Evolutionary conservation across 2,329 filamentous ascomycete species (phyloP), one percentile per base, ranked within the genome.

Genomic region (Phyllosticta capitalensis): DNA sequence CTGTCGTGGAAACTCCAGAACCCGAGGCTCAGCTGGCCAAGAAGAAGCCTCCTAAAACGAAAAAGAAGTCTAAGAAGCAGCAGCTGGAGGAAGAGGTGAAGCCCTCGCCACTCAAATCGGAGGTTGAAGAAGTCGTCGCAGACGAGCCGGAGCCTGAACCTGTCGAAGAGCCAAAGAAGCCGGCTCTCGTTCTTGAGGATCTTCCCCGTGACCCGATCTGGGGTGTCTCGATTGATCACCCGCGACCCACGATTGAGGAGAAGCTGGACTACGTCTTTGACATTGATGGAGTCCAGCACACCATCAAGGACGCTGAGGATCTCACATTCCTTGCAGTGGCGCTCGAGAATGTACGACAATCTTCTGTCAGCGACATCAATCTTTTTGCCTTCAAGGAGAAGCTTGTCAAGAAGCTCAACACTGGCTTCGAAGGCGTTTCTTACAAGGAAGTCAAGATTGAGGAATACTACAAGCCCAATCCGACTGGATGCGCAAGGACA

Each of bases 401-500:
- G 66, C 81, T 87, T 65, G 84, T 88, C 74, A 89, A 89, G 70
- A 77, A 83, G 49, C 80, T 88, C 63, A 88, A 88, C 70, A 79
- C 78, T 45, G 76, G 78, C 54, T 74, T 79, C 55, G 73, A 74
- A 64, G 84, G 84, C 7, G 74, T 79, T n/a, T 76, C 79, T 21
- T 77, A 76, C 52, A 74, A 75, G 20, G 75, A 78, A 62, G 78
- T 81, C 24, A 78, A 77, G 64, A 85, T 87, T 61, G 74, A 81
- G 63, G 84, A 84, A 48, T 86, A 87, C 68, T 97, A 96, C 69
- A 89, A 96, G 49, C 85, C 89, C 0, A 99, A 96, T 65, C 63
- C 81, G 0, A 90, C 90, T 9, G 94, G 94, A 33, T 89, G 85
- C 66, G 94, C 94, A 60, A 84, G 94, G 60, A 96, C 94, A 0